Evolutionary conservation across 805 yeast genomes (phyloP).

Genomic region (Deakozyma indianensis): DNA sequence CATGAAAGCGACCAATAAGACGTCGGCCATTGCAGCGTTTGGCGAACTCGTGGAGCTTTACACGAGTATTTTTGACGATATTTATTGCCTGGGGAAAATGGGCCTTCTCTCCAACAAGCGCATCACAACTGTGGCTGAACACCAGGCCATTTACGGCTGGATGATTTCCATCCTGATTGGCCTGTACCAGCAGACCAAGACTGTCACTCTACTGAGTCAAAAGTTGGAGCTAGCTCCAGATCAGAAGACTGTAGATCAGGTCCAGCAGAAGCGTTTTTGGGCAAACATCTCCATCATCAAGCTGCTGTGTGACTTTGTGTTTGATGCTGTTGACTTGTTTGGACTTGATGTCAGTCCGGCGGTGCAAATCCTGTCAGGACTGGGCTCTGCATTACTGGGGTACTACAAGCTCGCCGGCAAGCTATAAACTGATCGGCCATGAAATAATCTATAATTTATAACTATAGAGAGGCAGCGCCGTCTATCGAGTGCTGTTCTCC

Average conservation of each 20-base stretch:
- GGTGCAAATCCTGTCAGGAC: constrained; percentile 14
- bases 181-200: constrained; percentile 7
- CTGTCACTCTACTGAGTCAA: background rate
- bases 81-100: constrained; percentile 15
- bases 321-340: constrained; percentile 16
- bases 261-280: constrained; percentile 2
- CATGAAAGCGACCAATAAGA: constrained; percentile 1
- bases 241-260: constrained; percentile 3
- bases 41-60: constrained; percentile 13
- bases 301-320: constrained; percentile 15
- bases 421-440: constrained; percentile 2
- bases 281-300: constrained; percentile 10
- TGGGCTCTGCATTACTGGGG: constrained; percentile 12
- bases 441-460: too few relatives aligned
- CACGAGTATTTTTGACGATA: constrained; percentile 18
- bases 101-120: constrained; percentile 11
- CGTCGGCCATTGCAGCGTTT: constrained; percentile 4
- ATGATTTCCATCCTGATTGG: constrained; percentile 12
- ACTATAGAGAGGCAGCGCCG: too few relatives aligned
- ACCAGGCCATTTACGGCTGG: constrained; percentile 17
- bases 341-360: constrained; percentile 9
- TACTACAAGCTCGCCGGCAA: constrained; percentile 9
- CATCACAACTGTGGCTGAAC: constrained; percentile 10
- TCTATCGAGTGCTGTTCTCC: background rate
- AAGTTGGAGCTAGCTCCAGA: background rate